Evolutionary conservation across 2,329 filamentous ascomycete genomes (phyloP).

Genomic region (Fusarium sambucinum): DNA sequence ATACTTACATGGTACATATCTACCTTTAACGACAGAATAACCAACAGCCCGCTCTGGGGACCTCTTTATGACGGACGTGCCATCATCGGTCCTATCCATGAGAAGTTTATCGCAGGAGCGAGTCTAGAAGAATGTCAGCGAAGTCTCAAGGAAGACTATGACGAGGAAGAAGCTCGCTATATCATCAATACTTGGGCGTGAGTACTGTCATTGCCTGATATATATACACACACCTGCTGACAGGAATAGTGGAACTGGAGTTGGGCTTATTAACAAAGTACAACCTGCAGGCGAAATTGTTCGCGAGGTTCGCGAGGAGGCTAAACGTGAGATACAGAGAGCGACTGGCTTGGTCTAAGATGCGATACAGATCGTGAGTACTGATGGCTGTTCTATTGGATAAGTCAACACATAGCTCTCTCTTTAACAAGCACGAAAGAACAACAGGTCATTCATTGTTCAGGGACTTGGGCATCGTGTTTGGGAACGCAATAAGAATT

Average conservation of each 20-base stretch:
- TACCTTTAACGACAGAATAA: conserved; percentile 58
- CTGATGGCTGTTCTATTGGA: neutral
- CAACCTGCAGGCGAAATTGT: conserved; percentile 60
- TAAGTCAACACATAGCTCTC: conserved; percentile 36
- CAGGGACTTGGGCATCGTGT: neutral
- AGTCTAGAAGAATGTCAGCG: conserved; percentile 58
- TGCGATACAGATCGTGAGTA: neutral
- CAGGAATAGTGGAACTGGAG: conserved; percentile 55
- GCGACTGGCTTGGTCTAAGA: conserved; percentile 40
- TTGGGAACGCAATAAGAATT: neutral
- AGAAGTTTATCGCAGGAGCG: conserved; percentile 55
- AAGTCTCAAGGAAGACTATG: conserved; percentile 55
- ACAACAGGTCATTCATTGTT: too few species aligned
- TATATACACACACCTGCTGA: conserved; percentile 10
- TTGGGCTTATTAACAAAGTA: conserved; percentile 59
- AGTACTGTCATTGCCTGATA: conserved; percentile 31
- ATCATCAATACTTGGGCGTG: conserved; percentile 56
- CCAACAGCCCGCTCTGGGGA: conserved; percentile 56
- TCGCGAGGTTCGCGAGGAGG: conserved; percentile 55
- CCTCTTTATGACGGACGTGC: conserved; percentile 60
- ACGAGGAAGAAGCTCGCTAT: conserved; percentile 51
- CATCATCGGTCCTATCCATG: conserved; percentile 56
- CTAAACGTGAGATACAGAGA: conserved; percentile 52
- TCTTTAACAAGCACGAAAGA: neutral
- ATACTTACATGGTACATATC: conserved; percentile 46